These are phyloP conservation scores for Penicillium chermesinum DNA, from an alignment of 495 filamentous ascomycete species.

Conservation along the genomic window DNA sequence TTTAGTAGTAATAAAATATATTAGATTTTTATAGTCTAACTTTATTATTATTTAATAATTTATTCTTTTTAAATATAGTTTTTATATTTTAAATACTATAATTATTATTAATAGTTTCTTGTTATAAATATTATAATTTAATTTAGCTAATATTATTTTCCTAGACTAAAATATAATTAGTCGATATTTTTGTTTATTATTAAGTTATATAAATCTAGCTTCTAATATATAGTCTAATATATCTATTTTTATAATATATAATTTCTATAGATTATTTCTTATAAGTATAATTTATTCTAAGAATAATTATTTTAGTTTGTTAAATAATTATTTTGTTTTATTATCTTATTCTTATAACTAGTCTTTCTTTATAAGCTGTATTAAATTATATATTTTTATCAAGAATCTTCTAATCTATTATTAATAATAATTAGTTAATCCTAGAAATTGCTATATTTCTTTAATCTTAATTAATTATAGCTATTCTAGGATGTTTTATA, in stretches of 20 bases:
- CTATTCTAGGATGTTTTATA: not conserved
- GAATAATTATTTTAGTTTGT: not conserved
- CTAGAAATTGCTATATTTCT: not conserved
- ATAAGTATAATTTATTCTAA: not conserved
- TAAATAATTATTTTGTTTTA: conserved; percentile 1
- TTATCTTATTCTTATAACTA: conserved; percentile 1
- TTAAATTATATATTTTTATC: not conserved
- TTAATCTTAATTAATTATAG: not conserved
- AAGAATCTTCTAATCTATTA: not conserved
- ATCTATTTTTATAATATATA: not conserved
- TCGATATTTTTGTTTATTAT: not conserved
- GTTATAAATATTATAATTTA: not conserved
- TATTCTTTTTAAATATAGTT: not conserved
- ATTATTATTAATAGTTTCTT: not conserved
- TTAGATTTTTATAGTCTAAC: conserved; percentile 1
- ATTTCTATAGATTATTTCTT: not conserved
- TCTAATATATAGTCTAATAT: not conserved
- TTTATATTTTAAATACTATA: not conserved
- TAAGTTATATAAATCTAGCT: not conserved
- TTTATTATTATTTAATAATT: not conserved
- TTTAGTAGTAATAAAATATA: not conserved
- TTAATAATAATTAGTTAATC: conserved; percentile 1
- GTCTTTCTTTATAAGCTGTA: not conserved
- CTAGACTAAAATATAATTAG: not conserved
- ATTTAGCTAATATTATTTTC: not conserved